These are phyloP conservation scores for Colletotrichum camelliae DNA, from an alignment of 2,329 filamentous ascomycete species.

Conservation along the genomic window DNA sequence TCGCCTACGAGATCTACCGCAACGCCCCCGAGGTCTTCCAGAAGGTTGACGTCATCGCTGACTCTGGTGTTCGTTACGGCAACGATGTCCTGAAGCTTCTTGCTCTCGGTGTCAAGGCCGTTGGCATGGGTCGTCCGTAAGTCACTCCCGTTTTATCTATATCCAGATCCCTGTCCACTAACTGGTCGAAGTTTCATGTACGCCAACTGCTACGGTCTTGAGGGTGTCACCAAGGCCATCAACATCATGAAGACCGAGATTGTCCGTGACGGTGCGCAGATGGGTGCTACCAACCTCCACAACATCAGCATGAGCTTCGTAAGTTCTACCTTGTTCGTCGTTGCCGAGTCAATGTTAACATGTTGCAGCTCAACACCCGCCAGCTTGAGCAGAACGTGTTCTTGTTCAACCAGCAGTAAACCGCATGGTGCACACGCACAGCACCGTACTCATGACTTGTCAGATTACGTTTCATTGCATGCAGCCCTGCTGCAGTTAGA, in stretches of 20 bases:
- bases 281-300: slow-evolving; percentile 34
- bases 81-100: slow-evolving; percentile 44
- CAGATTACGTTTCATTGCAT: background rate
- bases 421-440: background rate
- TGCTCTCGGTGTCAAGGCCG: slow-evolving; percentile 42
- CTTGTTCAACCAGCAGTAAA: slow-evolving; percentile 3
- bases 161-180: background rate
- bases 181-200: slow-evolving; percentile 46
- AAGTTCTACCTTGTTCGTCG: background rate
- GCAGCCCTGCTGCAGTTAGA: background rate
- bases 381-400: slow-evolving; percentile 17
- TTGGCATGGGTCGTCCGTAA: slow-evolving; percentile 47
- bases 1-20: slow-evolving; percentile 35
- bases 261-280: slow-evolving; percentile 36
- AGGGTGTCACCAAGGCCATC: slow-evolving; percentile 51
- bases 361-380: slow-evolving; percentile 9
- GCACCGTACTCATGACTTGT: background rate
- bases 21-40: slow-evolving; percentile 41
- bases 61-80: slow-evolving; percentile 43
- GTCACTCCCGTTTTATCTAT: background rate
- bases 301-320: slow-evolving; percentile 24
- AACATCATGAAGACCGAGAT: slow-evolving; percentile 55
- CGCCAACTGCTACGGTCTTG: slow-evolving; percentile 52
- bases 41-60: slow-evolving; percentile 39
- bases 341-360: background rate